Evolutionary conservation across 345 rosid species (phyloP).

Genomic region (Sapria himalayana): DNA sequence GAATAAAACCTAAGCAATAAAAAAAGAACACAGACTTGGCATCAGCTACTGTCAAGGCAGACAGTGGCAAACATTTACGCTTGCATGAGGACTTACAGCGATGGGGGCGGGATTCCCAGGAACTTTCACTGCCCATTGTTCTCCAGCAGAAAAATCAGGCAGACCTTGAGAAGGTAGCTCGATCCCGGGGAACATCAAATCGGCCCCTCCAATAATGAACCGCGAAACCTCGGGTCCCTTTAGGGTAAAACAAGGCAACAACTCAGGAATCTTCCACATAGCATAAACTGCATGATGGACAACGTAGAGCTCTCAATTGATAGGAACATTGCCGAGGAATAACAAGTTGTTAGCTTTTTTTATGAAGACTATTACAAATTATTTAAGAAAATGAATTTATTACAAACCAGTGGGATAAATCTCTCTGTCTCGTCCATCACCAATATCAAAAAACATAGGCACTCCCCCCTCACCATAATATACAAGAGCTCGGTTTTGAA

Average conservation of each 20-base stretch:
- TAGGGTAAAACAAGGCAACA: constrained; percentile 56
- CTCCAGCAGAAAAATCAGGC: constrained; percentile 54
- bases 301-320: too few relatives aligned
- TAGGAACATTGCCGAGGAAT: too few relatives aligned
- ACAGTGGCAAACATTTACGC: background rate
- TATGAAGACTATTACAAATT: background rate
- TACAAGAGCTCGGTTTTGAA: constrained; percentile 61
- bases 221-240: constrained; percentile 91
- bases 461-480: constrained; percentile 62
- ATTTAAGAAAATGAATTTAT: background rate
- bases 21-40: background rate
- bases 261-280: constrained; percentile 70
- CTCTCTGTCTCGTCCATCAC: constrained; percentile 87
- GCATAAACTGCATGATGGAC: constrained; percentile 46
- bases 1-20: constrained; percentile 8
- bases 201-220: constrained; percentile 84
- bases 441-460: constrained; percentile 67
- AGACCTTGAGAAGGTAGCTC: constrained; percentile 46
- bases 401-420: constrained; percentile 63
- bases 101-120: constrained; percentile 83
- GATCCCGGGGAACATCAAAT: constrained; percentile 95
- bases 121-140: constrained; percentile 79
- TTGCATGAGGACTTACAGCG: constrained; percentile 33
- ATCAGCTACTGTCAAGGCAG: background rate
- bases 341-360: too few relatives aligned